Base-by-base conservation (phyloP, 805 yeast genomes). In the Myxozyma monticola region DNA sequence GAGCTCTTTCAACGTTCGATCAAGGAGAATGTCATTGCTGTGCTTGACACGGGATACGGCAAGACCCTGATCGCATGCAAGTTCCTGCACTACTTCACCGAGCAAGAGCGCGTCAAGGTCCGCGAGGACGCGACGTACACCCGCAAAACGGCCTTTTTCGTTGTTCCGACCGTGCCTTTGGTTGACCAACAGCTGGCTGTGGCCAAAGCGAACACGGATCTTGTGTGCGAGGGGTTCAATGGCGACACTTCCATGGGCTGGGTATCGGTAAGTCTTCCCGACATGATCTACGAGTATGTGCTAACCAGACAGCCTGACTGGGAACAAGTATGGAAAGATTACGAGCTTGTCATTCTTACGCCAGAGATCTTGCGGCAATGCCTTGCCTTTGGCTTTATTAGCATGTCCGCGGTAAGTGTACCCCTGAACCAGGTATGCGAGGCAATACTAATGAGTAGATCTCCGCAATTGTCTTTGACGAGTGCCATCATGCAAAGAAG, bases 401-500 rank as follows among this genome's bases (percentile, higher is more conserved):
- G 9, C 3, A 17, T 40, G 3, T 26, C 31, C 15, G n/a, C 12
- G 17, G 44, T 40, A 12, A 28, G 44, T 28, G 1, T 2, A 28
- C 21, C n/a, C n/a, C n/a, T 37, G 8, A 30, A 30, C 5, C 18
- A n/a, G 21, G 33, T 14, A 6, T 12, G 9, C 5, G 2, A 24
- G 30, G 17, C 20, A n/a, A n/a, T n/a, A n/a, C n/a, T n/a, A n/a
- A n/a, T n/a, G n/a, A 4, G 15, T 2, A 46, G 50, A 29, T 35
- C 17, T 28, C 37, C 26, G 26, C 45, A 14, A 24, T 51, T 18
- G 31, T 46, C 10, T 51, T 51, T n/a, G 55, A 51, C 28, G 55
- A 51, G 46, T 51, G 55, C 35, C 55, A 51, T 26, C 55, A 46
- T 37, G 41, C 51, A 9, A 51, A 36, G 15, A 33, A 29, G 25